A percentile compares a stretch with the other conserved stretches of the same genome.
Conservation (phyloP, 495 filamentous ascomycete genomes). For the Daldinia loculata region DNA sequence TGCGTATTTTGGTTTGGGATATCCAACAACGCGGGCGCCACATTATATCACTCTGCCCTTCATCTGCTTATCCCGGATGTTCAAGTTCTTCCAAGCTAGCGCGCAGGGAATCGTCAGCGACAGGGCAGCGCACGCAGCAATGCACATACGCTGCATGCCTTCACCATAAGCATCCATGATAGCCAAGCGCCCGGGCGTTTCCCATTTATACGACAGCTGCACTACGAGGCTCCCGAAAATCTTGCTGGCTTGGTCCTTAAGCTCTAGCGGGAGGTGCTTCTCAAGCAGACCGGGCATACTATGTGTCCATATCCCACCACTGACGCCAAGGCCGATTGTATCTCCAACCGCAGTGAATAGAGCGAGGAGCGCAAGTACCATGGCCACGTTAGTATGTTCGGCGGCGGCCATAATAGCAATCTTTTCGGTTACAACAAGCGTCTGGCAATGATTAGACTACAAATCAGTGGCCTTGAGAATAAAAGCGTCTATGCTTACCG, state of each 20-base stretch:
- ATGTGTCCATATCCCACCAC: slow-evolving; percentile 65
- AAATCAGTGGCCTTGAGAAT: not conserved
- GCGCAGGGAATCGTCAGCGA: slow-evolving; percentile 45
- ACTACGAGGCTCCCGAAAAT: slow-evolving; percentile 59
- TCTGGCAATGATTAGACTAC: not conserved
- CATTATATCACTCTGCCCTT: slow-evolving; percentile 20
- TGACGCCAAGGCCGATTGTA: slow-evolving; percentile 62
- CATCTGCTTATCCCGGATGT: slow-evolving; percentile 50
- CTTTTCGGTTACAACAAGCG: slow-evolving; percentile 59
- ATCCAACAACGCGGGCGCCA: too few species aligned
- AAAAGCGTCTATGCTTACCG: slow-evolving; percentile 1
- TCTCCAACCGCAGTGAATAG: slow-evolving; percentile 64
- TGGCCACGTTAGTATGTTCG: slow-evolving; percentile 64
- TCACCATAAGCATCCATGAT: slow-evolving; percentile 59
- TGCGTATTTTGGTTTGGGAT: not conserved
- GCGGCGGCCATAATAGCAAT: slow-evolving; percentile 65
- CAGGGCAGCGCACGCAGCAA: slow-evolving; percentile 49
- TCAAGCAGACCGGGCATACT: slow-evolving; percentile 56
- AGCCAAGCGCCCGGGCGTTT: slow-evolving; percentile 50
- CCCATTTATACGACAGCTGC: slow-evolving; percentile 56
- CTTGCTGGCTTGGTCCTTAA: not conserved
- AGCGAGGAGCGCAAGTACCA: slow-evolving; percentile 61
- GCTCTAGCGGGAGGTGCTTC: slow-evolving; percentile 55
- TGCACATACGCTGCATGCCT: slow-evolving; percentile 55
- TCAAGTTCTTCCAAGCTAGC: slow-evolving; percentile 54